These are phyloP conservation scores for Citrus medica DNA, from an alignment of 345 rosid genomes.

Conservation along the genomic window DNA sequence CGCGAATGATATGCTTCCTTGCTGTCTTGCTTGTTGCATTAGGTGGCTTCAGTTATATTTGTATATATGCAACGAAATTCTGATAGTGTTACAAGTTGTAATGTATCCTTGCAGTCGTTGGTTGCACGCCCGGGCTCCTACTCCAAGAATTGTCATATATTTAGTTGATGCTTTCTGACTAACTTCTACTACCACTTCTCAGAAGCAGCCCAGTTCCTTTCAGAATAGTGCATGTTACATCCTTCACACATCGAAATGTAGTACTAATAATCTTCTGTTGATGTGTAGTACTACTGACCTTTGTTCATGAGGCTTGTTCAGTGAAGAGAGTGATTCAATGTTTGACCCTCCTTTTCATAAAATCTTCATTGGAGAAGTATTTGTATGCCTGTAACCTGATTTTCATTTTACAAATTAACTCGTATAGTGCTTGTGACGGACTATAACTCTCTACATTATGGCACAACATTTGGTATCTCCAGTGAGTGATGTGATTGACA, in stretches of 20 bases:
- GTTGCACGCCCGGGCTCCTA: background rate
- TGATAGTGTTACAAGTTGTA: background rate
- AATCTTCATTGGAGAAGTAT: slow-evolving; percentile 1
- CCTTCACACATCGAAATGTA: slow-evolving; percentile 74
- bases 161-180: slow-evolving; percentile 57
- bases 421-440: too few species aligned
- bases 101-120: background rate
- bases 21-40: background rate
- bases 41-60: background rate
- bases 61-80: background rate
- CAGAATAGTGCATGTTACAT: slow-evolving; percentile 79
- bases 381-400: background rate
- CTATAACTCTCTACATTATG: too few species aligned
- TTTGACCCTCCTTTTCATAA: background rate
- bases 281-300: background rate
- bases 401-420: background rate
- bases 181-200: slow-evolving; percentile 73
- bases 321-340: background rate
- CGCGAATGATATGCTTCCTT: background rate
- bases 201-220: slow-evolving; percentile 69
- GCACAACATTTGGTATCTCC: too few species aligned
- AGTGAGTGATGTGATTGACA: too few species aligned
- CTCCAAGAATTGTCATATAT: background rate
- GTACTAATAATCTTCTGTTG: slow-evolving; percentile 21
- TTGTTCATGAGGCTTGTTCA: background rate